Evolutionary conservation across 164 flowering plant species (phyloP), one percentile per base, ranked within the genome.

Genomic region (Dillenia suffruticosa): DNA sequence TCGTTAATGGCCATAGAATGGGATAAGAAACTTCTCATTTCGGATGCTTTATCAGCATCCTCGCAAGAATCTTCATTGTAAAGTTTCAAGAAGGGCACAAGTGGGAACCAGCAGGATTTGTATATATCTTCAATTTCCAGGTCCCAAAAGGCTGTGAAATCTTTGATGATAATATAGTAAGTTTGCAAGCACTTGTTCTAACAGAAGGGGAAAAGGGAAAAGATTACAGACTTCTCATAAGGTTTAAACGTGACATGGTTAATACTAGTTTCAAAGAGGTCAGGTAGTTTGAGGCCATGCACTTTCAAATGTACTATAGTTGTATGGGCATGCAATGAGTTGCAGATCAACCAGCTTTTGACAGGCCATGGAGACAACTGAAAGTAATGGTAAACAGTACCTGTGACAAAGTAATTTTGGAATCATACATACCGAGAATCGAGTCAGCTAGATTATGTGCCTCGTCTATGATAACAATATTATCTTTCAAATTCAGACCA

Each of bases 391-490:
- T 61, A 48, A 32, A 15, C 54, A 6, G 16, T 70, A 92, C 97
- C 97, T 95, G 97, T 51, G 81, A 69, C 49, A 73, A 63, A 8
- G 92, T 82, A 54, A 95, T 73, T 74, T 80, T 90, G 51, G 97
- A 72, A 68, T 87, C 89, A 76, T 92, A 84, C 97, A 95, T 95
- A 74, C 84, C 83, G 69, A 83, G 81, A 54, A 95, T 91, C 32
- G 97, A 81, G 60, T 95, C 99, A n/a, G 99, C 97, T 49, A 95
- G 77, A 83, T 95, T 95, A 77, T 95, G 97, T 56, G 97, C 99
- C 80, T 95, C 99, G 48, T 95, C 99, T 65, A 95, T 88, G 51
- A 95, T 88, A n/a, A 95, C 72, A 49, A 92, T 67, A 66, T 75
- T 89, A 54, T 87, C 72, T 74, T 85, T 88, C 82, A 92, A 77